Conservation (phyloP, 306 rosid species). For the Corylus americana region DNA sequence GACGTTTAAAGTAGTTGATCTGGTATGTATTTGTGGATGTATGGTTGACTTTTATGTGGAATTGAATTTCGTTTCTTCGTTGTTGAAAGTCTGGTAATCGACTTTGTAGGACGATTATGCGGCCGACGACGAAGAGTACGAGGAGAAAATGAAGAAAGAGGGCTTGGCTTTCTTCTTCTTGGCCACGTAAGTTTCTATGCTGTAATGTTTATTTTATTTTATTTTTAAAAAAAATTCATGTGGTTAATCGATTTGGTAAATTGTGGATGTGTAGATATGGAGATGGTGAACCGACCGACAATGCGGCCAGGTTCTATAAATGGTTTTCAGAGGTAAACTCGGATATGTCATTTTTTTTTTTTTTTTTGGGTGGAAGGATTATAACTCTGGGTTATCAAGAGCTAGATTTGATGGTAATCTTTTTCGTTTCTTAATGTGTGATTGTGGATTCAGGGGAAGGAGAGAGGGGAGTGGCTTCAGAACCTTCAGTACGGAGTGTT, state of each 20-base stretch:
- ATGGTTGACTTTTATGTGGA: background rate
- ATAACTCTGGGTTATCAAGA: background rate
- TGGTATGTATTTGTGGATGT: constrained; percentile 47
- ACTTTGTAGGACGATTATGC: constrained; percentile 80
- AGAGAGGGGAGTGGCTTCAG: constrained; percentile 76
- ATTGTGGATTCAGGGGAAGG: constrained; percentile 60
- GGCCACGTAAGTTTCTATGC: constrained; percentile 77
- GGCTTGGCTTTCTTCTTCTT: constrained; percentile 65
- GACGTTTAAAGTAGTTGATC: constrained; percentile 72
- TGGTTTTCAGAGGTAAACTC: constrained; percentile 84
- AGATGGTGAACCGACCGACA: constrained; percentile 99
- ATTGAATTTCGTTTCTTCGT: constrained; percentile 2
- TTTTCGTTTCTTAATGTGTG: constrained; percentile 7
- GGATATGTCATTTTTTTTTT: background rate
- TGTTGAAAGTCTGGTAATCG: constrained; percentile 9
- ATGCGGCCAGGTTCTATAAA: constrained; percentile 90
- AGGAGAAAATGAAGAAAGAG: constrained; percentile 76
- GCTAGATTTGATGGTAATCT: background rate
- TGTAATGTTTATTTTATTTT: background rate
- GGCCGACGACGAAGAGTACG: constrained; percentile 73
- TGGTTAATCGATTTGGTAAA: constrained; percentile 15
- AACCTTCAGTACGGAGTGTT: constrained; percentile 86
- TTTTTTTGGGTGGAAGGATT: constrained; percentile 2
- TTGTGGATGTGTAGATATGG: constrained; percentile 74
- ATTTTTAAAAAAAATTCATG: background rate